Evolutionary conservation across 179 eudicot species (phyloP).

Genomic region (Actinidia arguta): DNA sequence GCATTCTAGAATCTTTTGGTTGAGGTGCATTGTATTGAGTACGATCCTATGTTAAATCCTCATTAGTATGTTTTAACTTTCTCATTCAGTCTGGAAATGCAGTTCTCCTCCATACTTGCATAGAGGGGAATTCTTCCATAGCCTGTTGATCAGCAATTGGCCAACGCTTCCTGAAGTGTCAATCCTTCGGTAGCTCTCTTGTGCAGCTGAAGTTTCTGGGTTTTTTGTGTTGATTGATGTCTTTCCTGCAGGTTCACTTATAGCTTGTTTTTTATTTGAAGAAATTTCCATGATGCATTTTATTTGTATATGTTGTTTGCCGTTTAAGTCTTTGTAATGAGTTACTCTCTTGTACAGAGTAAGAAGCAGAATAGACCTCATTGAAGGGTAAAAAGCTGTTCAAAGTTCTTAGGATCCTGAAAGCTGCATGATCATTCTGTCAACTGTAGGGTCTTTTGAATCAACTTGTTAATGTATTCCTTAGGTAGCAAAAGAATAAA

Average conservation of each 20-base stretch:
- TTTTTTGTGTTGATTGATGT: background rate
- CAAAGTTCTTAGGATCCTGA: background rate
- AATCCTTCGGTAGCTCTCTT: background rate
- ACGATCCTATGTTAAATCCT: no score
- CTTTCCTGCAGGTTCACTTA: background rate
- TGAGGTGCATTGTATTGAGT: no score
- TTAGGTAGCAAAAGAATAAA: background rate
- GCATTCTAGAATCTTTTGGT: no score
- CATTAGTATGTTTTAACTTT: background rate
- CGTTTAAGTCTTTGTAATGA: background rate
- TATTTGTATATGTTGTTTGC: background rate
- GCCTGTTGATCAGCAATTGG: background rate
- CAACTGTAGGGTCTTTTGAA: background rate
- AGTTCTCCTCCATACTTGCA: background rate
- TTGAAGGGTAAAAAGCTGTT: background rate
- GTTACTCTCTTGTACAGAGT: background rate
- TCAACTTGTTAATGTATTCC: background rate
- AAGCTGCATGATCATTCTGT: background rate
- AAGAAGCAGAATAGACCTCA: background rate
- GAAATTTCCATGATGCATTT: no score
- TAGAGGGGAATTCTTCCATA: no score
- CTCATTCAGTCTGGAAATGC: background rate
- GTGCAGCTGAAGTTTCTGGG: background rate
- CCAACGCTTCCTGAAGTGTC: background rate
- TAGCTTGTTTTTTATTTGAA: no score